phyloP scores from a whole-genome alignment of 768 basidiomycete species.

The Mycena rebaudengoi region DNA sequence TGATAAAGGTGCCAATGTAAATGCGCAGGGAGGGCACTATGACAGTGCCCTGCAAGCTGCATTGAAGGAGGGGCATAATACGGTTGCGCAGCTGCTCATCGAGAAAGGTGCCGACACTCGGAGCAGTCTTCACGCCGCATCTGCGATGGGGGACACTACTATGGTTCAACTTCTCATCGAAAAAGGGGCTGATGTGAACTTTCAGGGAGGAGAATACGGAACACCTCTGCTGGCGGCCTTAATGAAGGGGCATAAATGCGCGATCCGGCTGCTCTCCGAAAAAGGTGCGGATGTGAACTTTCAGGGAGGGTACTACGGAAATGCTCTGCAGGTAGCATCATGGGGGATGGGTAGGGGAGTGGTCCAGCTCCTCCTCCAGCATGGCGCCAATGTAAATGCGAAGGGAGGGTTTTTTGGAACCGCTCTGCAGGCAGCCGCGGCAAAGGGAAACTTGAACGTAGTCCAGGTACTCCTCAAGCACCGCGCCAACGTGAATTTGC shows the following conservation, averaged over 20 bases:
- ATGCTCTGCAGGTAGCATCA: background rate
- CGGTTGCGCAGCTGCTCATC: background rate
- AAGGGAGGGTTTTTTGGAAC: background rate
- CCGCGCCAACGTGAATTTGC: background rate
- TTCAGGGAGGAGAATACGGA: background rate
- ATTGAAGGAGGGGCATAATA: background rate
- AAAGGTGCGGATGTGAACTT: background rate
- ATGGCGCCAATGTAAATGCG: background rate
- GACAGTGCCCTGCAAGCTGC: background rate
- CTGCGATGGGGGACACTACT: background rate
- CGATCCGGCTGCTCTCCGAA: background rate
- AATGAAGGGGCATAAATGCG: background rate
- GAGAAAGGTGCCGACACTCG: background rate
- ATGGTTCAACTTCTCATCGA: background rate
- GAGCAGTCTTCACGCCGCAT: background rate
- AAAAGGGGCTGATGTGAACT: background rate
- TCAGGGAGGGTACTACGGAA: too few relatives aligned
- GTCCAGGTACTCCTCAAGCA: background rate
- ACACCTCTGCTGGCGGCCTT: background rate
- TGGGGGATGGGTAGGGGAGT: background rate
- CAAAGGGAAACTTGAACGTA: background rate
- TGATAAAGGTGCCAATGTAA: background rate
- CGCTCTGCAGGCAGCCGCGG: background rate
- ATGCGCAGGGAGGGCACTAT: background rate
- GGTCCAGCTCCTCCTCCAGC: background rate